Percentiles rank a stretch among this genome's conserved stretches.
phyloP scores from a whole-genome alignment of 306 rosid genomes.

The Trifolium subterraneum region DNA sequence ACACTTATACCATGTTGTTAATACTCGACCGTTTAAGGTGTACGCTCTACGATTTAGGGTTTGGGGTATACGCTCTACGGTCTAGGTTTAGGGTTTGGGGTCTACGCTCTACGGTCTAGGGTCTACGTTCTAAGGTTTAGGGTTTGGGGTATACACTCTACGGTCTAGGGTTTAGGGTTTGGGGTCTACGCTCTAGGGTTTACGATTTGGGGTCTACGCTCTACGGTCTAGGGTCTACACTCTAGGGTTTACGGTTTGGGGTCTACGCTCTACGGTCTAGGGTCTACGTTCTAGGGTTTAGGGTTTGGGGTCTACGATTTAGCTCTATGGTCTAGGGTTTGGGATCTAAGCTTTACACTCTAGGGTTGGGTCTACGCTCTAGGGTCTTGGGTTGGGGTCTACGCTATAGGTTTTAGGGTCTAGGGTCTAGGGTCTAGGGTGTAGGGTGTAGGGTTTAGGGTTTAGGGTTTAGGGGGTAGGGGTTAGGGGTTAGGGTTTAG shows the following conservation, averaged over 20 bases:
- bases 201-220: background rate
- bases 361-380: background rate
- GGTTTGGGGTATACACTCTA: background rate
- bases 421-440: background rate
- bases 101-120: background rate
- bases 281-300: background rate
- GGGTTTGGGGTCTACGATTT: background rate
- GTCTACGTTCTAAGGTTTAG: background rate
- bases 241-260: background rate
- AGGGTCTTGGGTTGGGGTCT: background rate
- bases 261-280: background rate
- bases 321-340: too few species aligned
- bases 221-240: background rate
- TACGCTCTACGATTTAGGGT: background rate
- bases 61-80: background rate
- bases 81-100: background rate
- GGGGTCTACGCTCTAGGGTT: background rate
- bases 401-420: background rate
- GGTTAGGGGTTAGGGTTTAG: background rate
- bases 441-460: background rate
- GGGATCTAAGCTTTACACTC: background rate
- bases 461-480: background rate
- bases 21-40: background rate
- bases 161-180: background rate
- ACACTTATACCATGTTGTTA: too few species aligned